phyloP scores from a whole-genome alignment of 768 basidiomycete genomes.

The Leccinum rimulosum region DNA sequence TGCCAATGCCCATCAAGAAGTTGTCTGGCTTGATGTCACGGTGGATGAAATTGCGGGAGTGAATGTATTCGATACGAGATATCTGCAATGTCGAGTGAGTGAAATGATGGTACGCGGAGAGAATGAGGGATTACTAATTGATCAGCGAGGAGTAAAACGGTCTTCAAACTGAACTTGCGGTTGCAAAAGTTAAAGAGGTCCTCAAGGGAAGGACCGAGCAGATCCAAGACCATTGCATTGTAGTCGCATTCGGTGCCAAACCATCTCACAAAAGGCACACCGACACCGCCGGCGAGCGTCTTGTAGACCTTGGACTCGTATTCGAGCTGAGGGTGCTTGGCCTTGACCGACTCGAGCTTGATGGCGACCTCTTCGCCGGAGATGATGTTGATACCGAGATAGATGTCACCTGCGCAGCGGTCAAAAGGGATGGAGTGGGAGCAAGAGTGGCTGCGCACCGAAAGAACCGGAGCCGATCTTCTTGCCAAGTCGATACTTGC shows the following conservation, averaged over 20 bases:
- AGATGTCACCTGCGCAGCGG: slow-evolving; percentile 79
- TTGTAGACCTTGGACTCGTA: slow-evolving; percentile 96
- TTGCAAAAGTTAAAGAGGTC: slow-evolving; percentile 95
- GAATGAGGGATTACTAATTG: slow-evolving; percentile 61
- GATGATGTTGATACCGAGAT: slow-evolving; percentile 99
- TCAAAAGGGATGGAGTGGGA: slow-evolving; percentile 7
- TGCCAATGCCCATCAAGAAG: slow-evolving; percentile 99
- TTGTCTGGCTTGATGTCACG: slow-evolving; percentile 99
- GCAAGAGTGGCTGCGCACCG: slow-evolving; percentile 51
- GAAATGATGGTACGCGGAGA: slow-evolving; percentile 37
- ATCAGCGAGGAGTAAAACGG: slow-evolving; percentile 93
- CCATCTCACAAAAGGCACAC: slow-evolving; percentile 97
- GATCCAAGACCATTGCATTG: slow-evolving; percentile 99
- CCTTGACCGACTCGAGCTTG: slow-evolving; percentile 99
- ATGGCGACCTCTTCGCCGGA: slow-evolving; percentile 99
- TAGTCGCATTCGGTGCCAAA: slow-evolving; percentile 97
- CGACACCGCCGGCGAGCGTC: slow-evolving; percentile 98
- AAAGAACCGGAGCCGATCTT: slow-evolving; percentile 99
- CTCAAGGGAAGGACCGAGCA: slow-evolving; percentile 88
- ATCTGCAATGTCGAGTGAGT: slow-evolving; percentile 55
- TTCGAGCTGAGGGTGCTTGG: slow-evolving; percentile 99
- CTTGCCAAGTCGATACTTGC: slow-evolving; percentile 97
- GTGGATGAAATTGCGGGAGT: slow-evolving; percentile 98
- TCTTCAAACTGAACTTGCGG: slow-evolving; percentile 97
- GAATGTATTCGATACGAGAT: slow-evolving; percentile 98